Evolutionary conservation across 305 asterid genomes (phyloP).

Genomic region (Rubia balearica): DNA sequence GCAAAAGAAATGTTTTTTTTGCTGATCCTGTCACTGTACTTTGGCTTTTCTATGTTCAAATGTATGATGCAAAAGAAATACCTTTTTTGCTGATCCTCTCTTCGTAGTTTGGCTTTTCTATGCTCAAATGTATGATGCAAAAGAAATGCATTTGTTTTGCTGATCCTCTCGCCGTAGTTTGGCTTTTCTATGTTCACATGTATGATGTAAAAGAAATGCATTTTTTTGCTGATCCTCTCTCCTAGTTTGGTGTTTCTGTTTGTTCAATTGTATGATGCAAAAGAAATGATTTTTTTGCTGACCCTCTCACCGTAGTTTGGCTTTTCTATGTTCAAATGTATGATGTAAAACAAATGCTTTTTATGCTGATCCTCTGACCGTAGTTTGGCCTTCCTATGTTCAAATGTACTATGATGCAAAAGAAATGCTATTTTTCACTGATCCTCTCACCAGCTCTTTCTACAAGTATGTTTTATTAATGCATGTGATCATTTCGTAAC

Average conservation of each 20-base stretch:
- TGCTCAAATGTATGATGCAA: neutral
- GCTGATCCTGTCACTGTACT: neutral
- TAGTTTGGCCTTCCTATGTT: neutral
- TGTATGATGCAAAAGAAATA: neutral
- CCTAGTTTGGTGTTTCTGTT: no score
- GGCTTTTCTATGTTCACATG: neutral
- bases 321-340: no score
- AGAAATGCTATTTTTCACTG: neutral
- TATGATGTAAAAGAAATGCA: neutral
- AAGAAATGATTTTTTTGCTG: no score
- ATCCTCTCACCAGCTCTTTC: neutral
- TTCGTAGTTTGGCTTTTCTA: neutral
- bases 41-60: neutral
- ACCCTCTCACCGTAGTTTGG: no score
- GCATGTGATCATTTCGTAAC: constrained; percentile 17
- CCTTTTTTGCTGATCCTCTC: neutral
- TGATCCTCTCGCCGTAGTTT: neutral
- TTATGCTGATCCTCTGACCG: no score
- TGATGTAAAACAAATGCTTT: no score
- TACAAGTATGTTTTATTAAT: neutral
- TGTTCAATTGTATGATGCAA: no score
- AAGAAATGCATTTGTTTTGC: neutral
- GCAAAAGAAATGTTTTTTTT: neutral
- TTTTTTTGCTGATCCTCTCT: neutral
- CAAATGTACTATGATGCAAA: neutral